These are phyloP conservation scores for Monosporascus ibericus DNA, from an alignment of 2,329 filamentous ascomycete species.

Conservation along the genomic window DNA sequence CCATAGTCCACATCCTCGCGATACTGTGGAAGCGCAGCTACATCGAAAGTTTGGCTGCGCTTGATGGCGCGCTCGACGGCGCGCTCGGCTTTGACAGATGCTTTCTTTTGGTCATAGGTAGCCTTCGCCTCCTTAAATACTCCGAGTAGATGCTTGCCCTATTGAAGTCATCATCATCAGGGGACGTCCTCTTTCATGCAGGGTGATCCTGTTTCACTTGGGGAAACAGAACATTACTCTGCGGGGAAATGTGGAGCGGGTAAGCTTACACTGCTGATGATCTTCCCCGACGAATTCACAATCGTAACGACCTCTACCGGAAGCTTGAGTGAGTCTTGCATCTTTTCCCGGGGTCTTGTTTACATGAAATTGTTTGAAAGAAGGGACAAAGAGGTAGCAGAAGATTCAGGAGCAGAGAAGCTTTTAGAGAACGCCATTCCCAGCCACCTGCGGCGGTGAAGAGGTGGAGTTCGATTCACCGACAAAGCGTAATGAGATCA, in stretches of 20 bases:
- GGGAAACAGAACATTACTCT: not conserved
- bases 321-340: conserved; percentile 14
- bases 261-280: conserved; percentile 27
- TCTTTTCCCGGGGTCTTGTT: not conserved
- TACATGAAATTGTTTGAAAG: not conserved
- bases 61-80: conserved; percentile 53
- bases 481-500: not conserved
- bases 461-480: not conserved
- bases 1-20: conserved; percentile 23
- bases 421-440: not conserved
- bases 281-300: conserved; percentile 26
- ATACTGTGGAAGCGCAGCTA: conserved; percentile 21
- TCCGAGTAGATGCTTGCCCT: conserved; percentile 85
- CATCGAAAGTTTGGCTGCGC: conserved; percentile 55
- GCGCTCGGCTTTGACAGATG: conserved; percentile 65
- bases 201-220: not conserved
- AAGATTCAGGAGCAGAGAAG: not conserved
- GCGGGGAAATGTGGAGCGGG: not conserved
- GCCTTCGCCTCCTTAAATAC: conserved; percentile 90
- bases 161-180: conserved; percentile 9
- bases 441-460: not conserved
- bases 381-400: not conserved
- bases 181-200: not conserved
- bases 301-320: conserved; percentile 25
- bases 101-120: conserved; percentile 83